Evolutionary conservation across 2,329 filamentous ascomycete genomes (phyloP).

Genomic region (Phoma sp.): DNA sequence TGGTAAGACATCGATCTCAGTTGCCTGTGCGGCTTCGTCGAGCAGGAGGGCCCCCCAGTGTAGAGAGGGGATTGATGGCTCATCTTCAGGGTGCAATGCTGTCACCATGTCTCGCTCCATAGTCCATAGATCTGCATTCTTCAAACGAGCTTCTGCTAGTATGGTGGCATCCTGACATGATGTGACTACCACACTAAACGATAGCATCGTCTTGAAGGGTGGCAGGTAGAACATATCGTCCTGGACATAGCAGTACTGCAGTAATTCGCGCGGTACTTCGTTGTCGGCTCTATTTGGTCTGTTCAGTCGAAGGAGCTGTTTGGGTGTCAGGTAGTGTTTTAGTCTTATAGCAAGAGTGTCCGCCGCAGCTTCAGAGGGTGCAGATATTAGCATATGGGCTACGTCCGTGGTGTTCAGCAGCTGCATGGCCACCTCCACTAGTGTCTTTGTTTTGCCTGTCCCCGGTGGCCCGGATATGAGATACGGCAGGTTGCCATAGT

Average conservation of each 20-base stretch:
- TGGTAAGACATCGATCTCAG: slow-evolving; percentile 52
- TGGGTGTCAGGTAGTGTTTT: slow-evolving; percentile 44
- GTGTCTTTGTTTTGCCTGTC: slow-evolving; percentile 61
- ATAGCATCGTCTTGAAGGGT: slow-evolving; percentile 49
- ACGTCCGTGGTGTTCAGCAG: slow-evolving; percentile 30
- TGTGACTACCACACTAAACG: slow-evolving; percentile 53
- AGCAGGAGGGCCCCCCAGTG: slow-evolving; percentile 56
- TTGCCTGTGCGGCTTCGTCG: slow-evolving; percentile 57
- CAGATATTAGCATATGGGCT: slow-evolving; percentile 53
- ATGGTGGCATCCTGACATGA: slow-evolving; percentile 53
- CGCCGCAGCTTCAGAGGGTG: slow-evolving; percentile 57
- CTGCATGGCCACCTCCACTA: slow-evolving; percentile 55
- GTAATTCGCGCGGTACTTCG: slow-evolving; percentile 52
- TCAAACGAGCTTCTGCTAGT: slow-evolving; percentile 52
- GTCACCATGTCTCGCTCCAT: slow-evolving; percentile 45
- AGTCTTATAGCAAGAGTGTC: slow-evolving; percentile 54
- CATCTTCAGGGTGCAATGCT: slow-evolving; percentile 39
- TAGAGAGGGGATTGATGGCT: slow-evolving; percentile 21
- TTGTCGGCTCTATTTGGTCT: slow-evolving; percentile 50
- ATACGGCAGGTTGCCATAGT: slow-evolving; percentile 57
- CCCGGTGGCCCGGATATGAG: slow-evolving; percentile 59
- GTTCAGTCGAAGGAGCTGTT: slow-evolving; percentile 54
- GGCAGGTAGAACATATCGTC: slow-evolving; percentile 54
- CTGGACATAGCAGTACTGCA: slow-evolving; percentile 50
- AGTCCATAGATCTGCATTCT: slow-evolving; percentile 51